Conservation (phyloP, 163 green algal species). For the Chlorella variabilis region DNA sequence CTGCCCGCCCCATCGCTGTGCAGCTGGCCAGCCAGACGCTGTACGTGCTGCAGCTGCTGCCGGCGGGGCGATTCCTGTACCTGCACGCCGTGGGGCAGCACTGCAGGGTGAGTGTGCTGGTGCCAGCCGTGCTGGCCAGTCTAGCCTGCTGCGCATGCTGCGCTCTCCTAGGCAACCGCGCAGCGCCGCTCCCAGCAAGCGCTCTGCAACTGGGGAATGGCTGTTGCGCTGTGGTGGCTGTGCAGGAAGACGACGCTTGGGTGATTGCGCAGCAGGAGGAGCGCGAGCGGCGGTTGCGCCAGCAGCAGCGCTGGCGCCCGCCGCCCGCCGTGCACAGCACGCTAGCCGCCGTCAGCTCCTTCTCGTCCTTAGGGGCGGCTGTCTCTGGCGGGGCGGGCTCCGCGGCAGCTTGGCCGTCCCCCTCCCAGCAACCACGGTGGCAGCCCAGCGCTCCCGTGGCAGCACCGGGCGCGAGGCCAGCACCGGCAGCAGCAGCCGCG, state of each 20-base stretch:
- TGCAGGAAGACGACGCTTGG: constrained; percentile 24
- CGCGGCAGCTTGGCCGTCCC: too few relatives aligned
- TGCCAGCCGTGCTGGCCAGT: too few relatives aligned
- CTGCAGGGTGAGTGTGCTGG: constrained; percentile 11
- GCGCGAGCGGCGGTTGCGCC: constrained; percentile 2
- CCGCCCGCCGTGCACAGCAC: neutral
- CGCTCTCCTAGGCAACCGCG: too few relatives aligned
- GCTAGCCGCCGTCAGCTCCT: neutral
- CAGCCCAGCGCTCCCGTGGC: neutral
- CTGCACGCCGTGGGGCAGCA: constrained; percentile 37
- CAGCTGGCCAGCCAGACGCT: constrained; percentile 49
- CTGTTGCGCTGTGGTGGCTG: neutral
- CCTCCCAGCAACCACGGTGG: neutral
- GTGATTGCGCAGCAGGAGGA: constrained; percentile 31
- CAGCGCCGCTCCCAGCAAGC: too few relatives aligned
- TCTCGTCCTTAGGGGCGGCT: neutral
- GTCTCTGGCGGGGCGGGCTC: neutral
- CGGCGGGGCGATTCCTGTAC: constrained; percentile 25
- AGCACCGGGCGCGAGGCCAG: neutral
- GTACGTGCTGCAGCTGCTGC: constrained; percentile 47
- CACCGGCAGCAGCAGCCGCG: neutral
- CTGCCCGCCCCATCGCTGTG: neutral
- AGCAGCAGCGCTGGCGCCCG: neutral
- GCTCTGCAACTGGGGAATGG: neutral
- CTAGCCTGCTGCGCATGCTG: too few relatives aligned